Conservation (phyloP, 169 alveolate genomes). For the Eimeria sp. region DNA sequence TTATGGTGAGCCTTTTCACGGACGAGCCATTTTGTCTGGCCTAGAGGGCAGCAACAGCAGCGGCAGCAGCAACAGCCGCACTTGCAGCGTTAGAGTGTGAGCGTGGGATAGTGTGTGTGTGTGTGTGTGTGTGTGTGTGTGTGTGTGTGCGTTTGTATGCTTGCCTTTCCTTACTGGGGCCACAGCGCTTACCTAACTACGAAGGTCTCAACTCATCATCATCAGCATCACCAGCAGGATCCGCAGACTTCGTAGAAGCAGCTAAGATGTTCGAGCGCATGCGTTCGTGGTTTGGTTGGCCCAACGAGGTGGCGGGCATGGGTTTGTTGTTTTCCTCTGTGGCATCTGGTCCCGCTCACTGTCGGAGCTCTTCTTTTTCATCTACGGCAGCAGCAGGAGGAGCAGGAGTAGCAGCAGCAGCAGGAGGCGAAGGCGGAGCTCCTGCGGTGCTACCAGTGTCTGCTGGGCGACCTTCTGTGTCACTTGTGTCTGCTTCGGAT, state of each 20-base stretch:
- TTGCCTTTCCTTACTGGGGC: background rate
- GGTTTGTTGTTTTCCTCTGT: background rate
- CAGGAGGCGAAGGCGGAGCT: background rate
- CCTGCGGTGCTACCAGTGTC: background rate
- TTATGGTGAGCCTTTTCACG: background rate
- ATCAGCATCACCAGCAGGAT: constrained; percentile 15
- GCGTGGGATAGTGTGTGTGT: background rate
- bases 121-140: background rate
- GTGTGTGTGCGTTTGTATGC: background rate
- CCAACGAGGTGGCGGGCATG: background rate
- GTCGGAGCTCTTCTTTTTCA: background rate
- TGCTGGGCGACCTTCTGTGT: background rate
- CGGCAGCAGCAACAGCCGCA: constrained; percentile 36
- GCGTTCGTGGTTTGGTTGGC: constrained; percentile 25
- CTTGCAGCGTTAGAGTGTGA: background rate
- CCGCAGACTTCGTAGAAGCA: background rate
- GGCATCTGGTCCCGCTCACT: background rate
- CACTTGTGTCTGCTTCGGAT: constrained; percentile 75
- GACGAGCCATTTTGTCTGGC: background rate
- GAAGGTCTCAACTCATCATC: background rate
- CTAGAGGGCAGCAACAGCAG: constrained; percentile 11
- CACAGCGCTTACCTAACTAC: background rate
- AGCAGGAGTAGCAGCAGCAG: background rate
- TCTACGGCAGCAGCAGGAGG: constrained; percentile 1
- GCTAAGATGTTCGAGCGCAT: constrained; percentile 52